These are phyloP conservation scores for Podospora conica DNA, from an alignment of 495 filamentous ascomycete genomes.

Conservation along the genomic window DNA sequence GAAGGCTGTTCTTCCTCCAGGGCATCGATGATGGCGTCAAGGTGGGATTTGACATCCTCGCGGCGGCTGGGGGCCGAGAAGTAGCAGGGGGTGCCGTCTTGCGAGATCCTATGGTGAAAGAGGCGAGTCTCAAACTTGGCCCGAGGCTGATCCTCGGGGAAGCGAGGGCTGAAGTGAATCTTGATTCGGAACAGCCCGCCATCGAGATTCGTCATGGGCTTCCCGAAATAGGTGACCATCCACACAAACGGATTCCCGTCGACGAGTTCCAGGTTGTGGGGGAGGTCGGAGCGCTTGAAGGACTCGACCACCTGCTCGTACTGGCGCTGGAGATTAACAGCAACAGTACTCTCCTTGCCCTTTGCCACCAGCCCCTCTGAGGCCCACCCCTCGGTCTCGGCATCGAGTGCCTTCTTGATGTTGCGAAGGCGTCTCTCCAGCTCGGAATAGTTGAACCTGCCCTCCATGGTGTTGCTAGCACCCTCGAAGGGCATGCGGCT, in stretches of 20 bases:
- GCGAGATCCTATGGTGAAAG: slow-evolving; percentile 83
- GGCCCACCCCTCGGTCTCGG: slow-evolving; percentile 68
- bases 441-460: slow-evolving; percentile 75
- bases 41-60: slow-evolving; percentile 77
- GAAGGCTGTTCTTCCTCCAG: slow-evolving; percentile 82
- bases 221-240: slow-evolving; percentile 74
- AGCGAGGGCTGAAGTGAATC: slow-evolving; percentile 76
- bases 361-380: slow-evolving; percentile 57
- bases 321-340: slow-evolving; percentile 75
- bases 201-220: slow-evolving; percentile 88
- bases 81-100: slow-evolving; percentile 77
- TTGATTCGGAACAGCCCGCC: slow-evolving; percentile 82
- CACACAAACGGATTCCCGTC: slow-evolving; percentile 66
- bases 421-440: slow-evolving; percentile 60
- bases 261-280: slow-evolving; percentile 66
- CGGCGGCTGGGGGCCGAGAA: slow-evolving; percentile 51
- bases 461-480: slow-evolving; percentile 73
- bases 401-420: slow-evolving; percentile 61
- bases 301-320: slow-evolving; percentile 74
- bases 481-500: slow-evolving; percentile 80
- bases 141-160: slow-evolving; percentile 87
- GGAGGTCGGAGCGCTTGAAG: slow-evolving; percentile 60
- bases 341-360: slow-evolving; percentile 63
- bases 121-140: slow-evolving; percentile 73
- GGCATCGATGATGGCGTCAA: slow-evolving; percentile 76